A percentile compares a stretch with the other conserved stretches of the same genome.
These are phyloP conservation scores for Penicillium sp. DNA, from an alignment of 2,329 filamentous ascomycete genomes.

Conservation along the genomic window DNA sequence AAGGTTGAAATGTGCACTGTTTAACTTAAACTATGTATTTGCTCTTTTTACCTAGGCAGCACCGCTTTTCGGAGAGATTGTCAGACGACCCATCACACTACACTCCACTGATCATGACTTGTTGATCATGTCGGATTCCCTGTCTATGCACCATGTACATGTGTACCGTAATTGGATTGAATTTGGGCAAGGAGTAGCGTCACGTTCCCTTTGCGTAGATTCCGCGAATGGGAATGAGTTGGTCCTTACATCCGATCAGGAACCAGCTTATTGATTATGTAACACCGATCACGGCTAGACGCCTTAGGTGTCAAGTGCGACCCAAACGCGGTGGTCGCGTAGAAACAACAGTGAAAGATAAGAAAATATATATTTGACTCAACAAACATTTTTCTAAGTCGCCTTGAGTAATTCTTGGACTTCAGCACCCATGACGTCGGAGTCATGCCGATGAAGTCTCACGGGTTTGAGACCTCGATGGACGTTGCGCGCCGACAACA, in stretches of 20 bases:
- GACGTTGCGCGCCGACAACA: conserved; percentile 43
- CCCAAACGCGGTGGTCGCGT: conserved; percentile 2
- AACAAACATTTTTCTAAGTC: not conserved
- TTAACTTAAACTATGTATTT: not conserved
- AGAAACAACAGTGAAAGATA: not conserved
- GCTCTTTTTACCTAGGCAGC: not conserved
- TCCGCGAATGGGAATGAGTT: not conserved
- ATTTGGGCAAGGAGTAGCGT: not conserved
- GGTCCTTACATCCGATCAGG: conserved; percentile 2
- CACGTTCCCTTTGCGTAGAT: not conserved
- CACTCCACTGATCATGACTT: not conserved
- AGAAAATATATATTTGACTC: not conserved
- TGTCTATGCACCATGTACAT: not conserved
- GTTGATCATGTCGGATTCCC: not conserved
- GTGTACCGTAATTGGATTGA: not conserved
- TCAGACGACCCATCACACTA: not conserved
- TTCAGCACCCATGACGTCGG: conserved; percentile 25
- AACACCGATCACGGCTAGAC: not conserved
- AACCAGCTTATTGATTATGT: not conserved
- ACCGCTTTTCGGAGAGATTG: not conserved
- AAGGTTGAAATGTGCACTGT: not conserved
- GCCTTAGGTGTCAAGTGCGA: not conserved
- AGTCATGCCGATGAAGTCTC: conserved; percentile 45
- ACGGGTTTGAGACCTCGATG: conserved; percentile 52
- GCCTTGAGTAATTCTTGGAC: not conserved